phyloP scores from a whole-genome alignment of 2,329 filamentous ascomycete species.

The Clonostachys rhizophaga region DNA sequence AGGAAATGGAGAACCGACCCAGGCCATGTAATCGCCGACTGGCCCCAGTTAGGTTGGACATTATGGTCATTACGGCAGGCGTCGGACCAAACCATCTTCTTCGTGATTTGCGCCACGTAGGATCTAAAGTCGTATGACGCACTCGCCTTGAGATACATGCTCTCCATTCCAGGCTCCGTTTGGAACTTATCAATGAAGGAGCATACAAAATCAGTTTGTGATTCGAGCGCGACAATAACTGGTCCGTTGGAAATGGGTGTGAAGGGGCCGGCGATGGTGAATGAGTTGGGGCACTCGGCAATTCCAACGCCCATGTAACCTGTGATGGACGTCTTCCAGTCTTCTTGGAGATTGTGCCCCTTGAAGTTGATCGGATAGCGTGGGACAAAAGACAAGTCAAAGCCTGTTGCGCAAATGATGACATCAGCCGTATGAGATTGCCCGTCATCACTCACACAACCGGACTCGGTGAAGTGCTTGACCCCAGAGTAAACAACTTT shows the following conservation, averaged over 20 bases:
- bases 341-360: conserved; percentile 16
- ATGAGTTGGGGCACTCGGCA: conserved; percentile 17
- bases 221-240: conserved; percentile 32
- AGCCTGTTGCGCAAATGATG: conserved; percentile 14
- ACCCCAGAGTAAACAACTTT: conserved; percentile 21
- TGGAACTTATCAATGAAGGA: conserved; percentile 4
- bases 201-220: conserved; percentile 4
- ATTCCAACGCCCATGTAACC: conserved; percentile 20
- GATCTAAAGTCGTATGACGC: background rate
- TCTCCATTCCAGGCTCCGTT: background rate
- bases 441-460: background rate
- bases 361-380: conserved; percentile 39
- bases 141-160: background rate
- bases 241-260: conserved; percentile 21
- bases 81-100: conserved; percentile 9
- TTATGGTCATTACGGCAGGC: conserved; percentile 1
- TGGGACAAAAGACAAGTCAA: conserved; percentile 16
- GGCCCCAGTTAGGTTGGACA: background rate
- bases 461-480: conserved; percentile 12
- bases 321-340: conserved; percentile 14
- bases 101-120: background rate
- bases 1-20: conserved; percentile 41
- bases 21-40: conserved; percentile 6
- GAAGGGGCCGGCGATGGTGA: conserved; percentile 25
- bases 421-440: conserved; percentile 5